phyloP scores from a whole-genome alignment of 352 stramenopile species.

The Peronosclerospora sorghi region DNA sequence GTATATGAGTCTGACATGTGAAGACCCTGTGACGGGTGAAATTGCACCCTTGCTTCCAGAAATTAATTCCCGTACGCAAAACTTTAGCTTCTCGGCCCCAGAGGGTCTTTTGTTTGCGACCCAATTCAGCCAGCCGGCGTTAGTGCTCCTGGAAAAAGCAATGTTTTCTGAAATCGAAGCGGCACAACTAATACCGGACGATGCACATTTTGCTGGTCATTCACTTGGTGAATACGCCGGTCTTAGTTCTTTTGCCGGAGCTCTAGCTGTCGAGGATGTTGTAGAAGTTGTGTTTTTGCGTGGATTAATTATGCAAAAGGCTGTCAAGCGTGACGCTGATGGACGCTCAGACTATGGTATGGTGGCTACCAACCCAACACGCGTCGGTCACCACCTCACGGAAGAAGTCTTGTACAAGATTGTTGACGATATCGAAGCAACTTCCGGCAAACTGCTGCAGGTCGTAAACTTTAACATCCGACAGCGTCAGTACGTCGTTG shows the following conservation, averaged over 20 bases:
- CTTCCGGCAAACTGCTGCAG: constrained; percentile 65
- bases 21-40: constrained; percentile 47
- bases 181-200: constrained; percentile 57
- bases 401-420: constrained; percentile 58
- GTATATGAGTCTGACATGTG: constrained; percentile 66
- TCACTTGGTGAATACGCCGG: constrained; percentile 85
- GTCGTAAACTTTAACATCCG: constrained; percentile 87
- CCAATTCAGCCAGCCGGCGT: constrained; percentile 75
- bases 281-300: constrained; percentile 80
- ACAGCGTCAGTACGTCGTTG: constrained; percentile 76
- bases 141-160: constrained; percentile 79
- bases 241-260: constrained; percentile 64
- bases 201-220: constrained; percentile 73
- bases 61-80: constrained; percentile 73
- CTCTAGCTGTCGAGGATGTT: constrained; percentile 57
- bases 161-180: constrained; percentile 75
- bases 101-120: constrained; percentile 77
- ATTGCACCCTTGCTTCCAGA: constrained; percentile 59
- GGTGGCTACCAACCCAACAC: constrained; percentile 74
- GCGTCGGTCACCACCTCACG: constrained; percentile 60
- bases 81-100: constrained; percentile 68
- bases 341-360: constrained; percentile 82
- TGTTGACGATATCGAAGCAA: constrained; percentile 48
- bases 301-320: constrained; percentile 54
- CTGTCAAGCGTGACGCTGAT: constrained; percentile 40